Evolutionary conservation across 306 rosid genomes (phyloP), one percentile per base, ranked within the genome.

Genomic region (Medicago arabica): DNA sequence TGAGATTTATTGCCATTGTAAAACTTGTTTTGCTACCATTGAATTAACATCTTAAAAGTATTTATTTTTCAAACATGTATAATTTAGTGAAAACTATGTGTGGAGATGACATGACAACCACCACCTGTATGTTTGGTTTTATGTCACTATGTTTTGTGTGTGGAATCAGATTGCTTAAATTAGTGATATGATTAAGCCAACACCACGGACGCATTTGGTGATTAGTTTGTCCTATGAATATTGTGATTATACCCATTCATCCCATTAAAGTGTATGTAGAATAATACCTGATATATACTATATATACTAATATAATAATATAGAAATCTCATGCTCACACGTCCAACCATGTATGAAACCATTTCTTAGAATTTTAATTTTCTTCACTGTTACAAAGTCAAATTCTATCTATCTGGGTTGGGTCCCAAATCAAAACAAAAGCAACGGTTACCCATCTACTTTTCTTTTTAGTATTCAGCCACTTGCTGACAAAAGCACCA

Each of bases 31-130:
- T 38, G 1, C 1, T 9, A 40, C 9, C 9, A 8, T 1, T 8
- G 8, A 40, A 40, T 40, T 40, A 34, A 34, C 5, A 7, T 34
- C 38, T 34, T 5, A 4, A 31, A 34, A 34, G 6, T 12, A 12
- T 61, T 31, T 28, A 31, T 1, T 15, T 21, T 34, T 18, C 4
- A 25, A 14, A 38, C n/a, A 2, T 36, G n/a, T 44, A 31, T 39
- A 13, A 8, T 19, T 9, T 21, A 49, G 62, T 19, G 72, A 72
- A 59, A 23, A 12, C 23, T 58, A 66, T 79, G 78, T 75, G 74
- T 79, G 75, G 81, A 9, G 28, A 70, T 85, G 88, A 86, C 92
- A 81, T 61, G 68, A 83, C 85, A 87, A 74, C 87, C 85, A 75
- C 86, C 89, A 55, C 75, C 44, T 10, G 44, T 67, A 77, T 53